phyloP scores from a whole-genome alignment of 306 rosid genomes.

The Begonia fuchsioides region DNA sequence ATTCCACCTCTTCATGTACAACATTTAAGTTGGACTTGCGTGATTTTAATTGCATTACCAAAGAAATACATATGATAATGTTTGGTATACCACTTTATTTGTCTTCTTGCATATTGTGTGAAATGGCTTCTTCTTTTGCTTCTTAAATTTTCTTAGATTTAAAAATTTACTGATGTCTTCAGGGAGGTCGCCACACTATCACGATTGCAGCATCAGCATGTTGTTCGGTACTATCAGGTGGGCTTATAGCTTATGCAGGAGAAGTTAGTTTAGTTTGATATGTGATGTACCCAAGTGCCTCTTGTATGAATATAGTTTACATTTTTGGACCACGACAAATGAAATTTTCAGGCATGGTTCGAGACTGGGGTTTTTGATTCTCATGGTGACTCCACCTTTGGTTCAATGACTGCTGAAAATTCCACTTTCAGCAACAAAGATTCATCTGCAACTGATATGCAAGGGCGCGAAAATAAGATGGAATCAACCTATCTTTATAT shows the following conservation, averaged over 20 bases:
- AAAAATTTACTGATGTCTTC: constrained; percentile 24
- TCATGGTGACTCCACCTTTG: constrained; percentile 40
- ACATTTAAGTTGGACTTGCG: too few relatives aligned
- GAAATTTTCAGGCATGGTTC: constrained; percentile 83
- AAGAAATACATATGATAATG: background rate
- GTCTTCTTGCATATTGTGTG: background rate
- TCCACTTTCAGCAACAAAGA: constrained; percentile 46
- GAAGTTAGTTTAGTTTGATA: too few relatives aligned
- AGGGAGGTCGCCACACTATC: constrained; percentile 99
- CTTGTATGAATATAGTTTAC: background rate
- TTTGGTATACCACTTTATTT: background rate
- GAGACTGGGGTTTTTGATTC: constrained; percentile 65
- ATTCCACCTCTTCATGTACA: too few relatives aligned
- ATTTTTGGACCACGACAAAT: constrained; percentile 4
- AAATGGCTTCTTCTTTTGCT: constrained; percentile 1
- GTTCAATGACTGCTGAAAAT: constrained; percentile 56
- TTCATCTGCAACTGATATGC: constrained; percentile 31
- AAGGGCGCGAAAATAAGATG: constrained; percentile 52
- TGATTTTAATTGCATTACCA: background rate
- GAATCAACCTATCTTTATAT: constrained; percentile 86
- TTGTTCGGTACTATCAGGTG: constrained; percentile 96
- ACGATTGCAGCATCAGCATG: constrained; percentile 93
- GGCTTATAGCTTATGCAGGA: constrained; percentile 1
- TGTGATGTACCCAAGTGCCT: background rate
- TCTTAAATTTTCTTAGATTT: constrained; percentile 5